phyloP scores from a whole-genome alignment of 768 basidiomycete species.

The Russula sp. region DNA sequence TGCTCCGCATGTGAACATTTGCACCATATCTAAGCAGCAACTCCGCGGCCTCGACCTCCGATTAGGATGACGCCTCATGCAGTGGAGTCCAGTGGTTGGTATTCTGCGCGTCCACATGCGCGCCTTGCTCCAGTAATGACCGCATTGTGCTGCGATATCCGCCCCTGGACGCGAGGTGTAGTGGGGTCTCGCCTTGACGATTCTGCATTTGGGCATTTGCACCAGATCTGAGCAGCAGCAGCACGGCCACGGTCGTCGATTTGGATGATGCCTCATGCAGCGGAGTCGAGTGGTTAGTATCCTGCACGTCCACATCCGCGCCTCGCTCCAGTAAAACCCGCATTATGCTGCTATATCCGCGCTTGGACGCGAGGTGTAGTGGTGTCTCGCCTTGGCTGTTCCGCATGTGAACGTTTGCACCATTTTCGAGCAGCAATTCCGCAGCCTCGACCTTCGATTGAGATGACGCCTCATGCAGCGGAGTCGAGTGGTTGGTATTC shows the following conservation, averaged over 20 bases:
- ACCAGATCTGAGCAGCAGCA: neutral
- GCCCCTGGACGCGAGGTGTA: neutral
- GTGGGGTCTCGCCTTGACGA: neutral
- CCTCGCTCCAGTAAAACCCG: neutral
- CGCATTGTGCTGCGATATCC: neutral
- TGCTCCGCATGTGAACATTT: no score
- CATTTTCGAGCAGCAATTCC: neutral
- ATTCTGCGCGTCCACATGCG: no score
- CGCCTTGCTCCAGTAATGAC: neutral
- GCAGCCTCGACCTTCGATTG: no score
- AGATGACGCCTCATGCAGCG: no score
- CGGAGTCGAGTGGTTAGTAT: neutral
- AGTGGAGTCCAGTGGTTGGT: no score
- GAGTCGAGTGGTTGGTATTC: no score
- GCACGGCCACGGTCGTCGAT: neutral
- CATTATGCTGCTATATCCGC: no score
- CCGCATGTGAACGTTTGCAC: neutral
- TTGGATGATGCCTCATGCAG: neutral
- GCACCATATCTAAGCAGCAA: no score
- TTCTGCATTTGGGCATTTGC: neutral
- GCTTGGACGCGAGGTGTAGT: neutral
- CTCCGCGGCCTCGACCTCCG: no score
- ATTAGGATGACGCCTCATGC: no score
- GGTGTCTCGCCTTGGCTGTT: neutral
- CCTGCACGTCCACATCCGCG: neutral